Base-by-base conservation (phyloP, 768 basidiomycete species). In the Boletales sp. region DNA sequence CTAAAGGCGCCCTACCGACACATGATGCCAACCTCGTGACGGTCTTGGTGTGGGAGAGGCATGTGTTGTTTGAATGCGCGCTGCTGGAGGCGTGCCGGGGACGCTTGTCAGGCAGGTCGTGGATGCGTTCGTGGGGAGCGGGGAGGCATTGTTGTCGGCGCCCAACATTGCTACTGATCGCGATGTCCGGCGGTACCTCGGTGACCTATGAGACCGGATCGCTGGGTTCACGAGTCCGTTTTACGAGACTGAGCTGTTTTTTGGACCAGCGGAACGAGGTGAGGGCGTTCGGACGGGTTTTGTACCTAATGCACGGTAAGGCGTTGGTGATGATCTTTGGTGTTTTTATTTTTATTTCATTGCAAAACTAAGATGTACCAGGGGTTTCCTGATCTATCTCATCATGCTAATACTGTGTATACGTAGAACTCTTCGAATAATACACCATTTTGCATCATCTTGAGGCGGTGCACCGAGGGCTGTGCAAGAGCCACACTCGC, bases 251-350 rank as follows among this genome's bases (percentile, higher is more conserved):
- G 76, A 83, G 51, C 58, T 81, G 39, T 84, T 77, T 58, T 77
- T 86, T 41, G 81, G 73, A 73, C 43, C 76, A 76, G 48, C 81
- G 80, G 0, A 74, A 73, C 36, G 78, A 83, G 61, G 78, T 83
- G 32, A 71, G 78, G 56, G 71, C 72, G 3, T 83, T 82, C 61
- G 82, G 82, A 32, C 84, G 82, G 83, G 76, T 83, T 2, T 83
- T 55, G 56, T 82, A 47, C 65, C 66, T 15, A 52, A 56, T 18
- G 18, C 47, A 27, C 31, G 39, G 5, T 58, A 49, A 61, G 17
- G 29, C 14, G 31, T 27, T 7, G 12, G 10, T 0, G 35, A 27
- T 31, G n/a, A n/a, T 21, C 21, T 21, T 21, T 2, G 21, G 4
- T 4, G 21, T 21, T 21, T 21, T 21, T 21, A 2, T 4, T 21